Conservation (phyloP, 2,329 filamentous ascomycete species). For the Curvularia sp. region DNA sequence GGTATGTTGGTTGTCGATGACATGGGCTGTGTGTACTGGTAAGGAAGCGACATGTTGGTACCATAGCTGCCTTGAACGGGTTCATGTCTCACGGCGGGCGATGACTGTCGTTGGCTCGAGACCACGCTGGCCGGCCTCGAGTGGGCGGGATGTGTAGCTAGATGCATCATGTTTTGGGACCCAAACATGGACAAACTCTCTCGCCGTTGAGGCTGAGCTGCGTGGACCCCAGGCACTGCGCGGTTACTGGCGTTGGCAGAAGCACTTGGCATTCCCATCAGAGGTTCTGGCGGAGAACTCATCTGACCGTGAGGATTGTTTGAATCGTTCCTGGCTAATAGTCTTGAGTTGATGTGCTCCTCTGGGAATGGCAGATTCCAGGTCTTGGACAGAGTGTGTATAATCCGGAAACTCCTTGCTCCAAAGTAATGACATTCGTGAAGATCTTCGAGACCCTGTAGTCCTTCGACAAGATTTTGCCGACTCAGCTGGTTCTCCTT, state of each 20-base stretch:
- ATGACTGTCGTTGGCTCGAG: constrained; percentile 23
- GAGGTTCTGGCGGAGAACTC: constrained; percentile 32
- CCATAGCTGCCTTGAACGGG: constrained; percentile 22
- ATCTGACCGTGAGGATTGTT: constrained; percentile 20
- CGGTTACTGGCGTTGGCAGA: constrained; percentile 18
- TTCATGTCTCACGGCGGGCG: constrained; percentile 21
- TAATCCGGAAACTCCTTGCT: constrained; percentile 53
- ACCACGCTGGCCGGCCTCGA: constrained; percentile 26
- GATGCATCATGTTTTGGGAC: constrained; percentile 21
- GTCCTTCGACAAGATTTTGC: constrained; percentile 51
- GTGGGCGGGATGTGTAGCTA: constrained; percentile 25
- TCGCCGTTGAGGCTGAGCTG: constrained; percentile 21
- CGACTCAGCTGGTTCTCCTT: constrained; percentile 47
- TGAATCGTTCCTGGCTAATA: constrained; percentile 30
- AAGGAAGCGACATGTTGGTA: constrained; percentile 19
- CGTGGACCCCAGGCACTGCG: constrained; percentile 13
- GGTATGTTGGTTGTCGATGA: constrained; percentile 21
- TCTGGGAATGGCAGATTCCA: constrained; percentile 56
- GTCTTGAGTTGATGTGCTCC: constrained; percentile 36
- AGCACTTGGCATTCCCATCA: constrained; percentile 26
- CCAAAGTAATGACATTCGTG: constrained; percentile 55
- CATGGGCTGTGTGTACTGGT: constrained; percentile 28
- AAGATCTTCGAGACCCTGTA: constrained; percentile 53
- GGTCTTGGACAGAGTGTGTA: constrained; percentile 51
- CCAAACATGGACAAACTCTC: constrained; percentile 46